These are phyloP conservation scores for Turritis glabra DNA, from an alignment of 345 rosid species.

Conservation along the genomic window DNA sequence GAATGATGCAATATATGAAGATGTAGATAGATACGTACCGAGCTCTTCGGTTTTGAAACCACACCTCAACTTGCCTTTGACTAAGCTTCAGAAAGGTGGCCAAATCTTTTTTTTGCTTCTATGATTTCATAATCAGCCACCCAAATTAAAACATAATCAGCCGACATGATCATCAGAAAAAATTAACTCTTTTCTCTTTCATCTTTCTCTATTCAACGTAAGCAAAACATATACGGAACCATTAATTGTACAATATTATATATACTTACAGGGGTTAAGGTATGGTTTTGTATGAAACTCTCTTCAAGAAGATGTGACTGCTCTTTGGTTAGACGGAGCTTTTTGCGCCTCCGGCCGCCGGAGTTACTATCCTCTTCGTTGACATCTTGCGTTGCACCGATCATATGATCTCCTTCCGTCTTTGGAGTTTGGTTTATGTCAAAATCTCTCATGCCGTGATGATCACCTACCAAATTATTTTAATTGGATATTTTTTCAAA, in stretches of 20 bases:
- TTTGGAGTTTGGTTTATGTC: conserved; percentile 41
- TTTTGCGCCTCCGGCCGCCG: conserved; percentile 59
- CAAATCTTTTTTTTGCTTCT: conserved; percentile 65
- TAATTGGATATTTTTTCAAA: background rate
- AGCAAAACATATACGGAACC: conserved; percentile 13
- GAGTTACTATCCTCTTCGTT: conserved; percentile 29
- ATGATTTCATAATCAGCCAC: conserved; percentile 16
- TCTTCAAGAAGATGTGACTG: conserved; percentile 74
- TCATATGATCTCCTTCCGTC: conserved; percentile 31
- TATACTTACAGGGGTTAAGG: conserved; percentile 59
- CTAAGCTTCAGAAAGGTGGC: conserved; percentile 64
- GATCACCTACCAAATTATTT: conserved; percentile 34
- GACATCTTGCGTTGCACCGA: conserved; percentile 32
- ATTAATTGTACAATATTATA: background rate
- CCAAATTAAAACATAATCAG: conserved; percentile 20
- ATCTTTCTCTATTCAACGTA: conserved; percentile 4
- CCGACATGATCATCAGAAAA: conserved; percentile 16
- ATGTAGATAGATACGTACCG: conserved; percentile 44
- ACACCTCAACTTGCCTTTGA: conserved; percentile 78
- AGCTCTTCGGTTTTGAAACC: conserved; percentile 87
- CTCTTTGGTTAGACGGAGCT: conserved; percentile 68
- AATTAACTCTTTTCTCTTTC: background rate
- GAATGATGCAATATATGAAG: conserved; percentile 5
- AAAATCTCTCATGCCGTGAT: conserved; percentile 30
- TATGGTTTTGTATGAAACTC: conserved; percentile 62